Conservation (phyloP, 1,284 basidiomycete genomes). For the Filobasidium uniguttulatum region DNA sequence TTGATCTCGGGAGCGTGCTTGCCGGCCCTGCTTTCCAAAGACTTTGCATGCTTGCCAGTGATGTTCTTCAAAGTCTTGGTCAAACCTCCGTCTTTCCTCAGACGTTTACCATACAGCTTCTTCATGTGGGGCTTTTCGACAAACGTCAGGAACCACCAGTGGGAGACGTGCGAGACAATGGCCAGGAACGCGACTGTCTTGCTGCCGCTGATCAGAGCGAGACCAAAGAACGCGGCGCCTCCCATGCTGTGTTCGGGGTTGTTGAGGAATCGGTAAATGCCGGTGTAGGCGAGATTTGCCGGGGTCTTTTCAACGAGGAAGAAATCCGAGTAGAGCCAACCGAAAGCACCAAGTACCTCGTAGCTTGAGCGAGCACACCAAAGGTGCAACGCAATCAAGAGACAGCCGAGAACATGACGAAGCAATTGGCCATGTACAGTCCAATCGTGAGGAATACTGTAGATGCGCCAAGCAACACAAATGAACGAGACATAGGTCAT, state of each 20-base stretch:
- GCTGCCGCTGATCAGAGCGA: conserved; percentile 78
- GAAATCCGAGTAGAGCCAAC: conserved; percentile 98
- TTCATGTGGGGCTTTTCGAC: conserved; percentile 95
- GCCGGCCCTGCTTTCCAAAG: conserved; percentile 45
- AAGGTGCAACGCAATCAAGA: conserved; percentile 72
- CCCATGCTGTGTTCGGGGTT: conserved; percentile 89
- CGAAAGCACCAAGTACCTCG: conserved; percentile 84
- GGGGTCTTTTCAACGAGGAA: conserved; percentile 86
- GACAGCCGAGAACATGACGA: conserved; percentile 70
- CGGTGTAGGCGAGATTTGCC: conserved; percentile 80
- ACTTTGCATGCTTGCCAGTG: conserved; percentile 61
- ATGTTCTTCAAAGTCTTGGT: conserved; percentile 91
- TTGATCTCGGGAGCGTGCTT: conserved; percentile 60
- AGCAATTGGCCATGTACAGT: conserved; percentile 77
- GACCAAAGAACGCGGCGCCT: conserved; percentile 85
- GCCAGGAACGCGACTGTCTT: conserved; percentile 76
- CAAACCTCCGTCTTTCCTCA: conserved; percentile 88
- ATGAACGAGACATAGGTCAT: conserved; percentile 85
- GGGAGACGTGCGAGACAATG: conserved; percentile 64
- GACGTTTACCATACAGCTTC: conserved; percentile 79
- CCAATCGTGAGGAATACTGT: conserved; percentile 67
- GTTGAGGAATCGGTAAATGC: conserved; percentile 88
- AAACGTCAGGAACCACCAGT: conserved; percentile 79
- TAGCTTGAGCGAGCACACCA: conserved; percentile 86
- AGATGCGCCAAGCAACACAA: conserved; percentile 75